These are phyloP conservation scores for Solanum pinnatisectum DNA, from an alignment of 257 asterid genomes.

Conservation along the genomic window DNA sequence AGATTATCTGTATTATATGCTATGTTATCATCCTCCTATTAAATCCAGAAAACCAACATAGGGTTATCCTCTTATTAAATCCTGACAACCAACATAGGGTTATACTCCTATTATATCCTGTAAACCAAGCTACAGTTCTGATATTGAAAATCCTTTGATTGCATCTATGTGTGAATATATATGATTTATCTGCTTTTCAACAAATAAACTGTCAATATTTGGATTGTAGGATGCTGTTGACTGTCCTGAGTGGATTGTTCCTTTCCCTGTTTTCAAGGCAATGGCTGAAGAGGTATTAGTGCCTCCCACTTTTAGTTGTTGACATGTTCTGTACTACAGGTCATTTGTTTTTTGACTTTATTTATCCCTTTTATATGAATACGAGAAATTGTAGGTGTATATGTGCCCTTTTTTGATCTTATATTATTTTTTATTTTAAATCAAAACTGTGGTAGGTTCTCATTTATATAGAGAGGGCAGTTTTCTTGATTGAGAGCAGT, in stretches of 20 bases:
- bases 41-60: neutral
- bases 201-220: neutral
- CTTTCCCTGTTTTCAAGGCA: slow-evolving; percentile 75
- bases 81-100: neutral
- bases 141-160: neutral
- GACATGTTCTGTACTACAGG: neutral
- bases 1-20: neutral
- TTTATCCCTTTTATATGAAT: neutral
- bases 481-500: neutral
- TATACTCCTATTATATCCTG: neutral
- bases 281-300: slow-evolving; percentile 83
- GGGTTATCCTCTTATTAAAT: neutral
- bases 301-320: neutral
- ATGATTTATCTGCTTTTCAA: neutral
- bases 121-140: neutral
- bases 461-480: neutral
- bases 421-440: neutral
- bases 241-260: slow-evolving; percentile 98
- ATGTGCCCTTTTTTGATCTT: neutral
- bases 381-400: neutral
- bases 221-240: slow-evolving; percentile 89
- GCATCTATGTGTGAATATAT: neutral
- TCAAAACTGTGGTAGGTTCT: neutral
- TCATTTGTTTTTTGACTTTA: neutral
- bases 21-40: neutral